Conservation (phyloP, 306 rosid genomes). For the Corylus heterophylla region DNA sequence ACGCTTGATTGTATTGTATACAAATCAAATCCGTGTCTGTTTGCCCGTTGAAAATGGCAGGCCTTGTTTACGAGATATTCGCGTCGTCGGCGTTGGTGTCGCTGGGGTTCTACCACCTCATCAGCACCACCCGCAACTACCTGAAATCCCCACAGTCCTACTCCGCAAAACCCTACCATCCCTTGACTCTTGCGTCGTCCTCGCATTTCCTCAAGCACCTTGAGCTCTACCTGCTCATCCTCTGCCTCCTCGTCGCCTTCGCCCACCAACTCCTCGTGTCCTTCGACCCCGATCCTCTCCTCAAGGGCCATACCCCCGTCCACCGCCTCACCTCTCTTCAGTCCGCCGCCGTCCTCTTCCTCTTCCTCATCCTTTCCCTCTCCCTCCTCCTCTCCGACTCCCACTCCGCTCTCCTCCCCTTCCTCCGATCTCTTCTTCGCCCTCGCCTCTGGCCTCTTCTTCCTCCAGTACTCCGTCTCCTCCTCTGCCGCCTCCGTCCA, state of each 20-base stretch:
- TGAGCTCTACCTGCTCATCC: conserved; percentile 49
- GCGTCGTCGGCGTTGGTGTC: conserved; percentile 47
- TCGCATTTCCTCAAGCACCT: conserved; percentile 54
- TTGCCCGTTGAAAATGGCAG: conserved; percentile 34
- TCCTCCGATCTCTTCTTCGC: conserved; percentile 63
- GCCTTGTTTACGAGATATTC: conserved; percentile 53
- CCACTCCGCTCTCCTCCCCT: conserved; percentile 45
- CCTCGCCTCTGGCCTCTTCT: conserved; percentile 64
- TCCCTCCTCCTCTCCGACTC: conserved; percentile 64
- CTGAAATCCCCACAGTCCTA: conserved; percentile 69
- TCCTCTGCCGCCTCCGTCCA: conserved; percentile 58
- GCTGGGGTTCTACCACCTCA: conserved; percentile 71
- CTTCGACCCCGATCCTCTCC: conserved; percentile 62
- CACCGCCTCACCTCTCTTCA: conserved; percentile 80
- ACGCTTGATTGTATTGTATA: too few species aligned
- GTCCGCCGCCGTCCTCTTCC: conserved; percentile 61
- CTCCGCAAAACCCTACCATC: conserved; percentile 79
- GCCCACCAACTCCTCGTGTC: conserved; percentile 57
- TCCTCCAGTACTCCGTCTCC: conserved; percentile 54
- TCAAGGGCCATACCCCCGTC: conserved; percentile 81
- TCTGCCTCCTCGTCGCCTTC: conserved; percentile 52
- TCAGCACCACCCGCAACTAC: conserved; percentile 49
- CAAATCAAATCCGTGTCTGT: too few species aligned
- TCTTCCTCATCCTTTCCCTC: conserved; percentile 61
- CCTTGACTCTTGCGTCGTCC: conserved; percentile 43